A percentile compares a stretch with the other conserved stretches of the same genome.
Conservation (phyloP, 1,284 basidiomycete genomes). For the Naganishia sp. region DNA sequence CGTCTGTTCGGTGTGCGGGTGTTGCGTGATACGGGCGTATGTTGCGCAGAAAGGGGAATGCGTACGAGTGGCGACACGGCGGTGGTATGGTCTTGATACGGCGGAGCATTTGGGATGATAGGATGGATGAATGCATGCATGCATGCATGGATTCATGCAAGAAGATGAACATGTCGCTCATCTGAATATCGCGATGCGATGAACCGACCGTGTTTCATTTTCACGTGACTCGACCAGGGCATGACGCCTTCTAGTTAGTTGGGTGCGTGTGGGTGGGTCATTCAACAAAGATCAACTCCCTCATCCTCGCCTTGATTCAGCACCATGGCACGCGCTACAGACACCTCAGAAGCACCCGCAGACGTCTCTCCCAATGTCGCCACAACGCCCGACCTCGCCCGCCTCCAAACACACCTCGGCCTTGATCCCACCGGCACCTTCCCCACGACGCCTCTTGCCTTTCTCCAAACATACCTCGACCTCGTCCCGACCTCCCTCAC, state of each 20-base stretch:
- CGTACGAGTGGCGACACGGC: not conserved
- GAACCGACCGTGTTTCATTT: constrained; percentile 12
- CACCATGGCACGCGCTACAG: no score
- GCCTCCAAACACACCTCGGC: constrained; percentile 4
- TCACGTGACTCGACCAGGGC: not conserved
- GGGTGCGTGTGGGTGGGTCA: no score
- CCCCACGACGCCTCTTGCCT: constrained; percentile 38
- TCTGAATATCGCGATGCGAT: constrained; percentile 5
- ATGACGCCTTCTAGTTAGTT: no score
- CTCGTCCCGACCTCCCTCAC: constrained; percentile 40
- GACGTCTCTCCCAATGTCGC: not conserved
- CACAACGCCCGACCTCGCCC: constrained; percentile 8
- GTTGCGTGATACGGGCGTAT: not conserved
- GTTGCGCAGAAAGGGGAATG: not conserved
- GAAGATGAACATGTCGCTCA: not conserved
- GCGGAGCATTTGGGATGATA: not conserved
- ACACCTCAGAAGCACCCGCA: no score
- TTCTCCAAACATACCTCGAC: constrained; percentile 39
- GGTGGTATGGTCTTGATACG: not conserved
- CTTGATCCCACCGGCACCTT: constrained; percentile 37
- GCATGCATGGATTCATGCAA: not conserved
- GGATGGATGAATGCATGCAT: not conserved
- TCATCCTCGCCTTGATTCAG: no score
- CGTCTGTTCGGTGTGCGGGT: not conserved
- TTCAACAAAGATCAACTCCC: no score